phyloP scores from a whole-genome alignment of 176 grass and related monocot species.

The Stipa capillata region DNA sequence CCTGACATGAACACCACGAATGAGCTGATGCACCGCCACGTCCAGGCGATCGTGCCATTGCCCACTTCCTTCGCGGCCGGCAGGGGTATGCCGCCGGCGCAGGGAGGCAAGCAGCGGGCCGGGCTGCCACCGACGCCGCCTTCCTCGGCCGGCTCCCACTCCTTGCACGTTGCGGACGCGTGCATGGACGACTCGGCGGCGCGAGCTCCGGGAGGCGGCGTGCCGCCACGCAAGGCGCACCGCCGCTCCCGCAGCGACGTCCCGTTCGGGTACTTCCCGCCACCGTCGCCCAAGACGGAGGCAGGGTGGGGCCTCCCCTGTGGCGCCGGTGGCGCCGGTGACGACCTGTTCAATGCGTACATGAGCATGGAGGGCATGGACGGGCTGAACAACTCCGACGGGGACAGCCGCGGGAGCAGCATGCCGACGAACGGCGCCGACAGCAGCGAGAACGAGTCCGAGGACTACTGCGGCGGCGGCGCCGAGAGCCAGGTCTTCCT shows the following conservation, averaged over 20 bases:
- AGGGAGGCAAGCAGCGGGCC: slow-evolving; percentile 25
- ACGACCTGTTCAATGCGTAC: slow-evolving; percentile 82
- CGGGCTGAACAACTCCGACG: slow-evolving; percentile 73
- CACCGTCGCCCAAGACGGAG: slow-evolving; percentile 50
- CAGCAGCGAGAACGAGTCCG: slow-evolving; percentile 94
- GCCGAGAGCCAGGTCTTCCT: slow-evolving; percentile 40
- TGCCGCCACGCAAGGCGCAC: slow-evolving; percentile 67
- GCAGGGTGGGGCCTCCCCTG: slow-evolving; percentile 1
- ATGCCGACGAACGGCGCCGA: slow-evolving; percentile 72
- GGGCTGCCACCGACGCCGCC: slow-evolving; percentile 58
- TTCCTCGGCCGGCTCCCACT: not conserved
- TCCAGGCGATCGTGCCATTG: slow-evolving; percentile 19
- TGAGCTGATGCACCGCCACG: slow-evolving; percentile 50
- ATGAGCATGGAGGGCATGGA: slow-evolving; percentile 85
- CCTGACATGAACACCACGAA: slow-evolving; percentile 43
- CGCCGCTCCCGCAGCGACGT: slow-evolving; percentile 68
- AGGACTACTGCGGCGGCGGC: slow-evolving; percentile 46
- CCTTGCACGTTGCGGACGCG: slow-evolving; percentile 27
- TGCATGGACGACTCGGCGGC: slow-evolving; percentile 57
- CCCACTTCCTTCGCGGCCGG: slow-evolving; percentile 10
- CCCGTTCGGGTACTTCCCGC: slow-evolving; percentile 57
- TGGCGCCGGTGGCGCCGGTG: not conserved
- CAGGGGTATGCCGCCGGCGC: not conserved
- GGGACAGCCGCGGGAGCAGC: slow-evolving; percentile 75
- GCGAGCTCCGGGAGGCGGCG: not conserved